Evolutionary conservation across 176 grass and related monocot genomes (phyloP).

Genomic region (Triticum monococcum): DNA sequence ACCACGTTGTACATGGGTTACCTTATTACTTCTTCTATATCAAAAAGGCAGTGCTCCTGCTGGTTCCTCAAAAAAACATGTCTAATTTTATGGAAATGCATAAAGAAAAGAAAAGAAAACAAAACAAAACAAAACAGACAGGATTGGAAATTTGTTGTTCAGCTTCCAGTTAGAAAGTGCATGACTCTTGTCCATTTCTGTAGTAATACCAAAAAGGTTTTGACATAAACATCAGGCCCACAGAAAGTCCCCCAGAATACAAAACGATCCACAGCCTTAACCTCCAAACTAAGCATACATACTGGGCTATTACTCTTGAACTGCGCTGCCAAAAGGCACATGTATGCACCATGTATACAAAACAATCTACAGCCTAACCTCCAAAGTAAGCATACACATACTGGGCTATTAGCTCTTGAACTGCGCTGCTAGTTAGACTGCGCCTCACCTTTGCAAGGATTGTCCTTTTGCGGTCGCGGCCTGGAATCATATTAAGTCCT

Average conservation of each 20-base stretch:
- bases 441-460: too few species aligned
- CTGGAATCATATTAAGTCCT: too few species aligned
- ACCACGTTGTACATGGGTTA: too few species aligned
- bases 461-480: too few species aligned
- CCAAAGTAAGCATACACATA: background rate
- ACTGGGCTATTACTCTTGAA: background rate
- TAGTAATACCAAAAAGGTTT: background rate
- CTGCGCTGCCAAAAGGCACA: background rate
- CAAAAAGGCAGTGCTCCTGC: too few species aligned
- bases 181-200: conserved; percentile 14
- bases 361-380: conserved; percentile 7
- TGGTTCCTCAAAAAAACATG: background rate
- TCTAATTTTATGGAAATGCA: conserved; percentile 1
- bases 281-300: background rate
- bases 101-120: background rate
- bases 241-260: background rate
- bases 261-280: background rate
- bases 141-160: background rate
- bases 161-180: conserved; percentile 19
- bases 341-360: background rate
- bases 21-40: too few species aligned
- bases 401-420: background rate
- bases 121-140: conserved; percentile 1
- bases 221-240: background rate
- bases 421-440: background rate